Evolutionary conservation across 176 grass and related monocot genomes (phyloP), one percentile per base, ranked within the genome.

Genomic region (Aegilops tauschii): DNA sequence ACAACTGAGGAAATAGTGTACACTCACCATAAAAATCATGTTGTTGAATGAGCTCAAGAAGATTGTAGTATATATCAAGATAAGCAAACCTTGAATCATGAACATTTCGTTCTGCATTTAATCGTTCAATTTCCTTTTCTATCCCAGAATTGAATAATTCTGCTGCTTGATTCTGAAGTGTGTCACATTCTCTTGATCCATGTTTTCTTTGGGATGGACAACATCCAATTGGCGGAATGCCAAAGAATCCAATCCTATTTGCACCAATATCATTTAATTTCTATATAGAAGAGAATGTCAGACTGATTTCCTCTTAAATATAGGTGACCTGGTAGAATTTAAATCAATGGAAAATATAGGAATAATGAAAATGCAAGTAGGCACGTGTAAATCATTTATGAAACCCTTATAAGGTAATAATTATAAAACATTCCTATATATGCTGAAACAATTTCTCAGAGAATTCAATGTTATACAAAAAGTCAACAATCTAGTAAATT

Each of bases 161-260:
- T 9, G 94, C 80, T 4, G 81, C 84, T 64, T 91, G 56, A 62
- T 96, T 96, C 5, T 82, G 87, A 31, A 13, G 45, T 37, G 89
- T 20, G 1, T 91, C 94, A n/a, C 94, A 95, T 75, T 86, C 62
- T 44, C 84, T 80, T 14, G 77, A 67, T 30, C 4, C 77, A 2
- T 83, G 23, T 36, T 89, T 88, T 86, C 82, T 91, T 54, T 96
- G 89, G 59, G 94, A 90, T 36, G 91, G 91, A 32, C 86, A 78
- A 42, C 94, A 96, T n/a, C 89, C 94, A 16, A 96, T 29, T 80
- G 94, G 89, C 62, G 94, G 89, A 35, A 93, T 42, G 4, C 94
- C 94, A 36, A 89, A 66, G 54, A 91, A 88, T 30, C 56, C 91
- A 28, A 96, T 91, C 18, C 12, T 86, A 76, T 81, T 82, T 13